phyloP scores from a whole-genome alignment of 75 land plant species.

The Gnetum montanum region DNA sequence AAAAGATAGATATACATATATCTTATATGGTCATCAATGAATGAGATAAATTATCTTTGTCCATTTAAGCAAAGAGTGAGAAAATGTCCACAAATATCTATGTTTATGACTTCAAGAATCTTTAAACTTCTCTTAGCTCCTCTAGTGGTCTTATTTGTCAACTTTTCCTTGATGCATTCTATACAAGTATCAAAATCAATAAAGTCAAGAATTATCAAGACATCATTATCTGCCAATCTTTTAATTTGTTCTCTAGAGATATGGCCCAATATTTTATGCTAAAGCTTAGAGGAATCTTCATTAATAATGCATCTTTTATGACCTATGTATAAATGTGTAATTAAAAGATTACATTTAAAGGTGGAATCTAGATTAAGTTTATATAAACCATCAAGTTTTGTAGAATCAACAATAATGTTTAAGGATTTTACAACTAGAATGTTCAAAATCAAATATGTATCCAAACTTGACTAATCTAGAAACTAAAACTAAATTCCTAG shows the following conservation, averaged over 20 bases:
- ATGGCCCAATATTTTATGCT: constrained; percentile 6
- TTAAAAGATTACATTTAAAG: neutral
- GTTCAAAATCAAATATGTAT: neutral
- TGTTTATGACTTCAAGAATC: constrained; percentile 8
- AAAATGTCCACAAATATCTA: constrained; percentile 9
- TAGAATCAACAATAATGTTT: neutral
- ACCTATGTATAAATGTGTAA: neutral
- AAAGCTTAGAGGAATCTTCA: constrained; percentile 2
- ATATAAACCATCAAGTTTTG: constrained; percentile 6
- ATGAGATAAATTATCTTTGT: constrained; percentile 6
- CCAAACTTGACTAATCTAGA: constrained; percentile 1
- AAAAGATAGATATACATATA: constrained; percentile 8
- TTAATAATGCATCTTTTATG: neutral
- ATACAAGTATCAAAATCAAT: constrained; percentile 5
- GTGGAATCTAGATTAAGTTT: neutral
- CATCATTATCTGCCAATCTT: constrained; percentile 5
- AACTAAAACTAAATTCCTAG: constrained; percentile 6
- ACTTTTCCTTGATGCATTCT: constrained; percentile 15
- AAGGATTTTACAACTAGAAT: neutral
- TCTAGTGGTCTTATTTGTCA: constrained; percentile 4
- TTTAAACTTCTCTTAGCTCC: constrained; percentile 11
- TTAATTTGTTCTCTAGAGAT: constrained; percentile 4
- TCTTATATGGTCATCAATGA: constrained; percentile 8
- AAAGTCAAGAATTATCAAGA: constrained; percentile 5
- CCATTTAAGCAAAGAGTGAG: neutral